phyloP scores from a whole-genome alignment of 345 rosid species.

The Zanthoxylum bungeanum region DNA sequence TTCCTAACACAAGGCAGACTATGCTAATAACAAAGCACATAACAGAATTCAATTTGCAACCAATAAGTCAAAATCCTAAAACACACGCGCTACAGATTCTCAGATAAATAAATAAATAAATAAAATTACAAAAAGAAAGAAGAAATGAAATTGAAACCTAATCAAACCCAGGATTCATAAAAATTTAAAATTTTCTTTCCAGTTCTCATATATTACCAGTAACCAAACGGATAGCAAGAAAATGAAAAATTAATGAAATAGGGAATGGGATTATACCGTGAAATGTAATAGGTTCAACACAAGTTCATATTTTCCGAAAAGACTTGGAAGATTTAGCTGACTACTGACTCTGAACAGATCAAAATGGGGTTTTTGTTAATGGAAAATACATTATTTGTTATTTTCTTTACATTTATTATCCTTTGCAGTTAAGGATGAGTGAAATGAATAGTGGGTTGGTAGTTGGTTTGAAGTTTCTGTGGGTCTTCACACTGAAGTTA shows the following conservation, averaged over 20 bases:
- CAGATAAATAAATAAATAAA: neutral
- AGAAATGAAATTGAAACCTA: slow-evolving; percentile 4
- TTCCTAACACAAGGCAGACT: neutral
- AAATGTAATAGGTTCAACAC: slow-evolving; percentile 6
- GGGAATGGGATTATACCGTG: neutral
- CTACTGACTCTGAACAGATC: neutral
- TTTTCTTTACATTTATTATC: neutral
- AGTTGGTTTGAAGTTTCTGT: neutral
- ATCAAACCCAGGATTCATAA: neutral
- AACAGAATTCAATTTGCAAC: neutral
- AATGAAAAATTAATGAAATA: neutral
- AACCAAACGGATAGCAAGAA: neutral
- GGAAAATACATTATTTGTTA: neutral
- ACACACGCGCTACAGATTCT: neutral
- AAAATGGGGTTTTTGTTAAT: neutral
- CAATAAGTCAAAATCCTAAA: slow-evolving; percentile 2
- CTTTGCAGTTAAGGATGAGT: neutral
- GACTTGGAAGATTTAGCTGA: neutral
- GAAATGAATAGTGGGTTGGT: neutral
- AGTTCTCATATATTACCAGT: neutral
- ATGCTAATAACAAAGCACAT: neutral
- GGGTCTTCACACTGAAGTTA: neutral
- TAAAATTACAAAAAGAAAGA: neutral
- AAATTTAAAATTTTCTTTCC: neutral
- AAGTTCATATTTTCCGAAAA: neutral